A percentile compares a stretch with the other conserved stretches of the same genome.
These are phyloP conservation scores for Solanum rostratum DNA, from an alignment of 257 asterid species.

Conservation along the genomic window DNA sequence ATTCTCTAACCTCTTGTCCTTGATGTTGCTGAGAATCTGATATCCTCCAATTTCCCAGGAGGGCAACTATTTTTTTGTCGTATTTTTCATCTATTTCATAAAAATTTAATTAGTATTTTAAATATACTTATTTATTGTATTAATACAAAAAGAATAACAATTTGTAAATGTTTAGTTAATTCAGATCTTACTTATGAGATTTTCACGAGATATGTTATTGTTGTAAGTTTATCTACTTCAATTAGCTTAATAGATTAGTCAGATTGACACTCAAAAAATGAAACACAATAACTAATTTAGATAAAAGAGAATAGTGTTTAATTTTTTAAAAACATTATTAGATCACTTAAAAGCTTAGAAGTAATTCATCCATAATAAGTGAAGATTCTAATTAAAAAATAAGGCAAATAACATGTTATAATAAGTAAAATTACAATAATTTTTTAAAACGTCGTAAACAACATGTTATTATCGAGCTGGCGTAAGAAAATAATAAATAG, in stretches of 20 bases:
- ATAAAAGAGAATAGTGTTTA: neutral
- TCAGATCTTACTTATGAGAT: neutral
- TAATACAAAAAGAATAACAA: neutral
- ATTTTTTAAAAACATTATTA: neutral
- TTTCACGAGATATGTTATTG: neutral
- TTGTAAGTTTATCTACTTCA: neutral
- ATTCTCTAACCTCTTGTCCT: neutral
- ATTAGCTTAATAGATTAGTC: neutral
- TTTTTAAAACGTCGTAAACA: too few species aligned
- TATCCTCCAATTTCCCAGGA: neutral
- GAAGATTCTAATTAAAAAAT: neutral
- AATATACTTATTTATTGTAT: neutral
- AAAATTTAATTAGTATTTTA: too few species aligned
- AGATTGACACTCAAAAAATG: neutral
- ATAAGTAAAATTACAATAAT: neutral
- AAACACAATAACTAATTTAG: neutral
- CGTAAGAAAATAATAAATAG: too few species aligned
- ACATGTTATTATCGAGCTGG: neutral
- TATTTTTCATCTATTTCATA: neutral
- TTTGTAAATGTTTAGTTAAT: neutral
- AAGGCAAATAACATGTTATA: neutral
- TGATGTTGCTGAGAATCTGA: neutral
- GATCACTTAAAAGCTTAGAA: neutral
- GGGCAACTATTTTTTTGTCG: neutral
- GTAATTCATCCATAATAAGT: neutral